Evolutionary conservation across 2,329 filamentous ascomycete species (phyloP).

Genomic region (Alternaria atra): DNA sequence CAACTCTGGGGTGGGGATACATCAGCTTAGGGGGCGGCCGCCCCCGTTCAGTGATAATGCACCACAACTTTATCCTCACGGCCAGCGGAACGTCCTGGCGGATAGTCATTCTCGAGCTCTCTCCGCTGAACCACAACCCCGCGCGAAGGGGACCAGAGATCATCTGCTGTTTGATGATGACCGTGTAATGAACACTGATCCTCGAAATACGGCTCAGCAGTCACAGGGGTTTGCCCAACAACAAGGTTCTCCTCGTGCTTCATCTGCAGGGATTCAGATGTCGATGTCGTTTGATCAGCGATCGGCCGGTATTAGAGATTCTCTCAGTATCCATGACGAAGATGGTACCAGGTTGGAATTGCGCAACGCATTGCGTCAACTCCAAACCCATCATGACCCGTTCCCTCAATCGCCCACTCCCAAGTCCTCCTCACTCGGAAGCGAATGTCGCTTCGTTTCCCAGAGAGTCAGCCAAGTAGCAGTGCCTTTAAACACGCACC

Average conservation of each 20-base stretch:
- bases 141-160: background rate
- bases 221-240: conserved; percentile 17
- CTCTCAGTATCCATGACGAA: too few relatives aligned
- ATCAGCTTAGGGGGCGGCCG: background rate
- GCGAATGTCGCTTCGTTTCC: background rate
- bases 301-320: background rate
- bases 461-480: background rate
- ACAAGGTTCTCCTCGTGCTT: background rate
- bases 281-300: background rate
- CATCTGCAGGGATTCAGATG: background rate
- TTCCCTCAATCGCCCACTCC: background rate
- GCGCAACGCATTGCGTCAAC: background rate
- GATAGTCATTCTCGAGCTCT: background rate
- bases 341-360: background rate
- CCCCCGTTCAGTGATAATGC: too few relatives aligned
- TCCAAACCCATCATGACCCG: background rate
- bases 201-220: conserved; percentile 7
- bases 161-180: background rate
- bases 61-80: background rate
- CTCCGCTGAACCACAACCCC: conserved; percentile 3
- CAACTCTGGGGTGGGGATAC: background rate
- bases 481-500: background rate
- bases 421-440: background rate
- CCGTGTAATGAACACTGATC: background rate
- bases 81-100: background rate